These are phyloP conservation scores for Colletotrichum sp. DNA, from an alignment of 2,329 filamentous ascomycete species.

Conservation along the genomic window DNA sequence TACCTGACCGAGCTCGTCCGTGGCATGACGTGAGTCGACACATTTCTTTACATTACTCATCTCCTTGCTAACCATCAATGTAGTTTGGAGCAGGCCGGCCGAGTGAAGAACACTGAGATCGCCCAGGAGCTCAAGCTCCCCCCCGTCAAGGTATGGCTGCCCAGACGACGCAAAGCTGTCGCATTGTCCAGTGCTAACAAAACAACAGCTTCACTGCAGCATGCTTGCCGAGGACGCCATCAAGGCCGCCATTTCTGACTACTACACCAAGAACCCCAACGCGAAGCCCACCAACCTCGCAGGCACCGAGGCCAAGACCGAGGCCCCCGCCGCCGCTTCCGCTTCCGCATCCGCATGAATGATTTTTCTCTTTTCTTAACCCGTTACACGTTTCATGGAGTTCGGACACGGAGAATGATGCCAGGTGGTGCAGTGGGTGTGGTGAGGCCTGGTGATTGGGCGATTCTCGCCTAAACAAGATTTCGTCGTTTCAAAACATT, in stretches of 20 bases:
- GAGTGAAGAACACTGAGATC: slow-evolving; percentile 97
- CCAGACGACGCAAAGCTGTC: background rate
- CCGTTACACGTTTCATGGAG: background rate
- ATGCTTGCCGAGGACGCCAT: slow-evolving; percentile 93
- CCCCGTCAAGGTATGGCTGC: slow-evolving; percentile 79
- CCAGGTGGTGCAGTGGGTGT: background rate
- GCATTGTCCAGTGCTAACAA: slow-evolving; percentile 29
- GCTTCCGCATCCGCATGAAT: slow-evolving; percentile 21
- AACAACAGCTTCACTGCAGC: slow-evolving; percentile 78
- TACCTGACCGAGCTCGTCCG: slow-evolving; percentile 97
- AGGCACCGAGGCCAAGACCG: slow-evolving; percentile 69
- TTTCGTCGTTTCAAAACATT: background rate
- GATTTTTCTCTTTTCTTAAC: background rate
- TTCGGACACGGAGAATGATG: background rate
- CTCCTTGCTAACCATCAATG: background rate
- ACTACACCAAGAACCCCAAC: slow-evolving; percentile 88
- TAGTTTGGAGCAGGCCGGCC: slow-evolving; percentile 82
- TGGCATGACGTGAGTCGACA: slow-evolving; percentile 74
- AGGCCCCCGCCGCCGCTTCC: slow-evolving; percentile 37
- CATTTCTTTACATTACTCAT: background rate
- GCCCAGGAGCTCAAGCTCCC: slow-evolving; percentile 93
- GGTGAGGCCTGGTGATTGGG: background rate
- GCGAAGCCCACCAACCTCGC: slow-evolving; percentile 75
- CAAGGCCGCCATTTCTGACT: slow-evolving; percentile 88
- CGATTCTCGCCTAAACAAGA: background rate